Evolutionary conservation across 208 protist genomes (phyloP).

Genomic region (Acanthamoeba lugdunensis): DNA sequence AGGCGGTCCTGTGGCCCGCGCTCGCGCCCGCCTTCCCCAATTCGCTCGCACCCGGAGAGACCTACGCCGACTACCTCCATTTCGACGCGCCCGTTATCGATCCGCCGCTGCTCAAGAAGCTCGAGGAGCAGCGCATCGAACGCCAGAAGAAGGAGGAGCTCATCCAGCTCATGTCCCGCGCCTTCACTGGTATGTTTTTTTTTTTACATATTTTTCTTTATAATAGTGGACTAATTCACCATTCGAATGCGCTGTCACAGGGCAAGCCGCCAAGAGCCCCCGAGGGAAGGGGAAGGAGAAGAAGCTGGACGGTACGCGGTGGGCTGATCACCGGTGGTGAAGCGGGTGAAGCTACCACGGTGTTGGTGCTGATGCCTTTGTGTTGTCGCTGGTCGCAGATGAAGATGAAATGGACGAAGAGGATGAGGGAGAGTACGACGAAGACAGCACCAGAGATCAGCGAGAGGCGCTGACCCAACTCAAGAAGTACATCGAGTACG

Average conservation of each 20-base stretch:
- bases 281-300: slow-evolving; percentile 8
- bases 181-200: background rate
- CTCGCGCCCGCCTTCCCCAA: slow-evolving; percentile 39
- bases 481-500: background rate
- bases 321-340: too few relatives aligned
- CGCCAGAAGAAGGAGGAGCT: slow-evolving; percentile 9
- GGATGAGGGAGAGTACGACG: background rate
- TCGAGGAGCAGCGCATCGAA: slow-evolving; percentile 34
- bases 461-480: background rate
- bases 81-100: slow-evolving; percentile 24
- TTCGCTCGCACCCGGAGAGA: background rate
- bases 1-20: background rate
- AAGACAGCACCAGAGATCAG: background rate
- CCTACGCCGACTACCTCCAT: slow-evolving; percentile 11
- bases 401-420: slow-evolving; percentile 5
- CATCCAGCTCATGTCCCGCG: background rate
- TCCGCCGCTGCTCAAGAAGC: slow-evolving; percentile 14
- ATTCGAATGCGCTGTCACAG: background rate
- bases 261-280: background rate
- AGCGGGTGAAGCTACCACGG: too few relatives aligned
- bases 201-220: background rate
- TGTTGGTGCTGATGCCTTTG: background rate
- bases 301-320: background rate
- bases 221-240: background rate
- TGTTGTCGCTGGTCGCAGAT: background rate